These are phyloP conservation scores for Pyrus betulifolia DNA, from an alignment of 306 rosid genomes.

Conservation along the genomic window DNA sequence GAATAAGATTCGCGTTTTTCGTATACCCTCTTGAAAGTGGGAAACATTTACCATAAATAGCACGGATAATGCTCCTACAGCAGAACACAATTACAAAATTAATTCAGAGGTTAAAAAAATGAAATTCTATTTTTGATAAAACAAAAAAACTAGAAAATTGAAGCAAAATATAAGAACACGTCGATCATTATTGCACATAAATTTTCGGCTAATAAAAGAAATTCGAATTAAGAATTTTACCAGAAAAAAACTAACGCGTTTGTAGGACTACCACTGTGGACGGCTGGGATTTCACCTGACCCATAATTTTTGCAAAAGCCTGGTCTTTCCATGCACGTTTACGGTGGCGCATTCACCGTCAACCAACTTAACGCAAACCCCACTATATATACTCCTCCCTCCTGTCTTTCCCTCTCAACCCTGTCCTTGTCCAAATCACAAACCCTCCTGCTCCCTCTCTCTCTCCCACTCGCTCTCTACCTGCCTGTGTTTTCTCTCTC, in stretches of 20 bases:
- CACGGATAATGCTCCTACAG: background rate
- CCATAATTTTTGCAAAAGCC: background rate
- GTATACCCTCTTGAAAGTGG: background rate
- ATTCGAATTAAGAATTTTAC: background rate
- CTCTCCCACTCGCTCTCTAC: background rate
- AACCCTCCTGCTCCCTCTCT: background rate
- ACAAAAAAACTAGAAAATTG: background rate
- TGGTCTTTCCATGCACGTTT: background rate
- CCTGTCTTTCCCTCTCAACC: background rate
- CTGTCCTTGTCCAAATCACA: background rate
- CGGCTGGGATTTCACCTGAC: background rate
- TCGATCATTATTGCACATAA: background rate
- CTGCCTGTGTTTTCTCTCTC: background rate
- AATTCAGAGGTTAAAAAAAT: background rate
- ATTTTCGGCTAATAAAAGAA: background rate
- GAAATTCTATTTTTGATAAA: background rate
- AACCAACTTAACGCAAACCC: background rate
- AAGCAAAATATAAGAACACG: background rate
- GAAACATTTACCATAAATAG: background rate
- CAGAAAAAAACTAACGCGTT: background rate
- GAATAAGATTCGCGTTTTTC: too few species aligned
- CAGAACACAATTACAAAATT: background rate
- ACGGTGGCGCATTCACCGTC: background rate
- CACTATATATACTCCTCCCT: background rate
- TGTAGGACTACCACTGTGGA: background rate